Evolutionary conservation across 148 eudicot genomes (phyloP).

Genomic region (Camellia japonica): DNA sequence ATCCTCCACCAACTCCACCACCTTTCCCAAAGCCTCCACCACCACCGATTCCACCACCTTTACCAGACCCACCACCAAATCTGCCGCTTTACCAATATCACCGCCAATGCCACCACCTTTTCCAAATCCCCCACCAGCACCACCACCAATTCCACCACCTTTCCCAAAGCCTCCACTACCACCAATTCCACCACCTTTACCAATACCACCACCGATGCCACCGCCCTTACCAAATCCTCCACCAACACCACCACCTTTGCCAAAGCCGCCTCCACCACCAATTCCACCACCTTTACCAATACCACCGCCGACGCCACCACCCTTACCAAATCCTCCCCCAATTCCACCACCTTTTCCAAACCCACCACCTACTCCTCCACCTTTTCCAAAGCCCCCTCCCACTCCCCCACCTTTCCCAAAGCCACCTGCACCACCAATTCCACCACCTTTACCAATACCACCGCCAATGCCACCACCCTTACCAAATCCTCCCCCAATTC

Average conservation of each 20-base stretch:
- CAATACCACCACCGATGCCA: conserved; percentile 15
- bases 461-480: not conserved
- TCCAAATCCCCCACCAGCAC: conserved; percentile 15
- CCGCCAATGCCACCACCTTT: conserved; percentile 13
- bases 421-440: conserved; percentile 9
- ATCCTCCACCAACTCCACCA: not conserved
- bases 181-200: conserved; percentile 8
- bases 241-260: conserved; percentile 4
- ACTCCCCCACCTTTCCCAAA: conserved; percentile 11
- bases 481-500: not conserved
- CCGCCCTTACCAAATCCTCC: conserved; percentile 13
- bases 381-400: conserved; percentile 2
- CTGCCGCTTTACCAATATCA: conserved; percentile 5
- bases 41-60: conserved; percentile 14
- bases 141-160: conserved; percentile 16
- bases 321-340: conserved; percentile 13
- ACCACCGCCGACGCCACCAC: conserved; percentile 16
- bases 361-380: conserved; percentile 11
- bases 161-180: conserved; percentile 12
- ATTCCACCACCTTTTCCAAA: conserved; percentile 10
- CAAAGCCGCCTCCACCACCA: not conserved
- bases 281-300: not conserved
- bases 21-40: conserved; percentile 13
- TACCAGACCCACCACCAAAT: not conserved
- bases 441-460: conserved; percentile 14